Evolutionary conservation across 345 rosid genomes (phyloP).

Genomic region (Dovyalis caffra): DNA sequence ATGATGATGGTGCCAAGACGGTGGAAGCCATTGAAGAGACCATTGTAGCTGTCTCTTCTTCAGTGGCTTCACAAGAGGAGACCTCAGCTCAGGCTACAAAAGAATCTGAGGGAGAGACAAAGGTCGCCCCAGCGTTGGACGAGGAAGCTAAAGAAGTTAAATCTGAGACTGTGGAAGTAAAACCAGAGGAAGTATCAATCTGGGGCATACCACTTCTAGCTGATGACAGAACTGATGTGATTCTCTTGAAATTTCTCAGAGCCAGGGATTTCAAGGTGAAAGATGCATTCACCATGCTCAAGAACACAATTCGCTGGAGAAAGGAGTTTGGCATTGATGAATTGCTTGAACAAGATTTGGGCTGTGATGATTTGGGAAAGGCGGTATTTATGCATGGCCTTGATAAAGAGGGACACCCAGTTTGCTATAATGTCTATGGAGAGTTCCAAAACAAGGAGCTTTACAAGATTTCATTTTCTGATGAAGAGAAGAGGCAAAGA

Average conservation of each 20-base stretch:
- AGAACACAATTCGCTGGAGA: conserved; percentile 32
- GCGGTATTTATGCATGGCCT: conserved; percentile 32
- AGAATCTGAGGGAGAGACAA: conserved; percentile 3
- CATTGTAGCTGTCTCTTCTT: conserved; percentile 24
- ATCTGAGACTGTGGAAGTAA: background rate
- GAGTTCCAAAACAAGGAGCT: conserved; percentile 31
- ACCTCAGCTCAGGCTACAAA: background rate
- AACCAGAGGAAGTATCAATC: conserved; percentile 10
- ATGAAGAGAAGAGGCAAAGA: conserved; percentile 25
- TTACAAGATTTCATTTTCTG: conserved; percentile 20
- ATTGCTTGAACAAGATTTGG: conserved; percentile 25
- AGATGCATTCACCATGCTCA: conserved; percentile 31
- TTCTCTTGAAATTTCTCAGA: conserved; percentile 29
- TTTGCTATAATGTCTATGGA: conserved; percentile 35
- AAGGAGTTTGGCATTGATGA: conserved; percentile 31
- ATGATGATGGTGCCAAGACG: conserved; percentile 31
- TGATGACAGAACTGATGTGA: conserved; percentile 34
- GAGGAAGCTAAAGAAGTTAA: conserved; percentile 1
- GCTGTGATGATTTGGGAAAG: conserved; percentile 17
- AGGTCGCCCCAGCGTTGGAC: background rate
- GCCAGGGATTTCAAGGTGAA: conserved; percentile 30
- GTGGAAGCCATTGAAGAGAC: conserved; percentile 34
- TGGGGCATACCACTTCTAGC: conserved; percentile 26
- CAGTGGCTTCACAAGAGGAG: conserved; percentile 18
- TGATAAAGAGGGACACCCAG: conserved; percentile 32